Evolutionary conservation across 768 basidiomycete genomes (phyloP).

Genomic region (Boletus tylopilopsis): DNA sequence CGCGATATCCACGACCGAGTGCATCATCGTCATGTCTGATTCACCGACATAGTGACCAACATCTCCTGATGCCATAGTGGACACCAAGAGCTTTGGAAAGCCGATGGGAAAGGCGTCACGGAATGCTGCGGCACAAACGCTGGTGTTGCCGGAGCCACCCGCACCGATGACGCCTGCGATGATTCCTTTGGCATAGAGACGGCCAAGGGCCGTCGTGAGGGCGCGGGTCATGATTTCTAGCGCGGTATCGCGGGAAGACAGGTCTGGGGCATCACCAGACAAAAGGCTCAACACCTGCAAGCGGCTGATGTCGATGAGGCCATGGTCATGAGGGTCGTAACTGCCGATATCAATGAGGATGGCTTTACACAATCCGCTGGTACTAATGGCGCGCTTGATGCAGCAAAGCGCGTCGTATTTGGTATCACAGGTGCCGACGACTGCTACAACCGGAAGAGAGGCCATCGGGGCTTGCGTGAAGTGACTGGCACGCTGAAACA

Average conservation of each 20-base stretch:
- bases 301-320: slow-evolving; percentile 21
- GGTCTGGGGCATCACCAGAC: neutral
- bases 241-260: slow-evolving; percentile 7
- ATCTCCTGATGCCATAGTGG: slow-evolving; percentile 32
- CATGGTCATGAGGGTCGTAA: slow-evolving; percentile 11
- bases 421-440: slow-evolving; percentile 29
- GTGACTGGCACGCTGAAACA: no score
- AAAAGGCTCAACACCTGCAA: slow-evolving; percentile 15
- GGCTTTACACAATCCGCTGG: slow-evolving; percentile 18
- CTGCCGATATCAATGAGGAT: slow-evolving; percentile 26
- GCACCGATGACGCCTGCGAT: slow-evolving; percentile 21
- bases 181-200: slow-evolving; percentile 5
- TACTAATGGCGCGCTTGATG: slow-evolving; percentile 16
- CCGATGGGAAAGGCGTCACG: slow-evolving; percentile 24
- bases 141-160: slow-evolving; percentile 28
- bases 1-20: slow-evolving; percentile 29
- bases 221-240: slow-evolving; percentile 20
- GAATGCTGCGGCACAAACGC: slow-evolving; percentile 21
- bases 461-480: neutral
- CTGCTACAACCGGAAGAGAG: slow-evolving; percentile 17
- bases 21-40: slow-evolving; percentile 32
- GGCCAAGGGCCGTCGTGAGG: slow-evolving; percentile 15
- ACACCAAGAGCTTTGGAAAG: slow-evolving; percentile 28
- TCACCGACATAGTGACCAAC: slow-evolving; percentile 27
- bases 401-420: slow-evolving; percentile 23